phyloP scores from a whole-genome alignment of 2,329 filamentous ascomycete genomes.

The Penicillium hesseltinei region DNA sequence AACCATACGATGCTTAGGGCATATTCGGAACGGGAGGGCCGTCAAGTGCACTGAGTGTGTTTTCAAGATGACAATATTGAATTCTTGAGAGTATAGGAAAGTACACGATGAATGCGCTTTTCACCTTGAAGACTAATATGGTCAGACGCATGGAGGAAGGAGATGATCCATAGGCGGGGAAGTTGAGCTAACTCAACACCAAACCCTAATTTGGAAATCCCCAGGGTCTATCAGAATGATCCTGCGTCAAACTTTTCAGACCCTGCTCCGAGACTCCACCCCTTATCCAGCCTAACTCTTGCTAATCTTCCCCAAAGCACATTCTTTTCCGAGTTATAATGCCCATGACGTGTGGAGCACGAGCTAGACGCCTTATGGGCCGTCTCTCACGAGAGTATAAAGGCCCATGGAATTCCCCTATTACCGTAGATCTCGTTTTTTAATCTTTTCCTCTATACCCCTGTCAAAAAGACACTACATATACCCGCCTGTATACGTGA shows the following conservation, averaged over 20 bases:
- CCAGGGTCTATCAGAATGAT: constrained; percentile 1
- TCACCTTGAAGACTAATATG: neutral
- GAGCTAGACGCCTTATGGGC: neutral
- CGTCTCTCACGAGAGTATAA: constrained; percentile 6
- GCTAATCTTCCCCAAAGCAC: neutral
- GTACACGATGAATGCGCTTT: neutral
- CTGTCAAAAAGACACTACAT: neutral
- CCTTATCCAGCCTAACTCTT: neutral
- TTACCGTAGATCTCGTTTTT: neutral
- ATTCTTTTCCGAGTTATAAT: neutral
- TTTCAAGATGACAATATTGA: neutral
- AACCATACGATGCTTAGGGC: constrained; percentile 3
- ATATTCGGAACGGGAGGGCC: neutral
- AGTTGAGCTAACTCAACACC: neutral
- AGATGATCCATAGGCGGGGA: constrained; percentile 4
- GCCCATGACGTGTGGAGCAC: constrained; percentile 5
- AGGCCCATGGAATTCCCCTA: neutral
- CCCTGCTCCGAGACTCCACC: neutral
- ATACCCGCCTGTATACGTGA: neutral
- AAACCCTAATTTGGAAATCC: constrained; percentile 9
- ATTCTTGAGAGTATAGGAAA: neutral
- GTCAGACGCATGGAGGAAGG: neutral
- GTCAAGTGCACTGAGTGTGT: neutral
- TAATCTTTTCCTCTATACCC: neutral
- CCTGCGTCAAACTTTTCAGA: neutral